Conservation (phyloP, 176 grass and related monocot species). For the Juncus inflexus region DNA sequence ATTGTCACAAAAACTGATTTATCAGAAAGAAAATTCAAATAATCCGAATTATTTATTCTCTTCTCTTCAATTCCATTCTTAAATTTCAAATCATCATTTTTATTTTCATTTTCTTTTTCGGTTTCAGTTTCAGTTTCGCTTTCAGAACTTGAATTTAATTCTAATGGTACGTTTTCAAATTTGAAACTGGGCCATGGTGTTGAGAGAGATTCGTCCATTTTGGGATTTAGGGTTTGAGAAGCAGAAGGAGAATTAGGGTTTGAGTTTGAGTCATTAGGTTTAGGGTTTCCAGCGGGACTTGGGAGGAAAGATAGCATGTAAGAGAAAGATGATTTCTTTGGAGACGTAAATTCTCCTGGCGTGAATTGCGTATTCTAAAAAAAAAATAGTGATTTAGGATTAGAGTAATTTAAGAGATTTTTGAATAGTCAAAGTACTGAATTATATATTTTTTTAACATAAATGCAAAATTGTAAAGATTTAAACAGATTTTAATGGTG, state of each 20-base stretch:
- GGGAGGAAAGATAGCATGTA: slow-evolving; percentile 52
- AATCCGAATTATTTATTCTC: slow-evolving; percentile 30
- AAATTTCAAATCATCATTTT: slow-evolving; percentile 13
- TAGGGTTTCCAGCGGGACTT: slow-evolving; percentile 24
- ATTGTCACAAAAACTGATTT: slow-evolving; percentile 67
- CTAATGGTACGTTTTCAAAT: slow-evolving; percentile 37
- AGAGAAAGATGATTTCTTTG: slow-evolving; percentile 45
- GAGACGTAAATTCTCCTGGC: slow-evolving; percentile 37
- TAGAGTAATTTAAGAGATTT: neutral
- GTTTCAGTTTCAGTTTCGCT: slow-evolving; percentile 46
- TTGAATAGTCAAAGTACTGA: no score
- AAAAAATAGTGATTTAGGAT: slow-evolving; percentile 8
- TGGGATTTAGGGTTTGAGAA: slow-evolving; percentile 27
- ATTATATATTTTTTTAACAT: neutral
- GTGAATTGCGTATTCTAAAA: slow-evolving; percentile 43
- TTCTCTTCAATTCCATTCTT: slow-evolving; percentile 36
- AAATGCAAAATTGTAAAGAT: neutral
- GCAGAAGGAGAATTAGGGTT: slow-evolving; percentile 8
- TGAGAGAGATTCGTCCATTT: slow-evolving; percentile 44
- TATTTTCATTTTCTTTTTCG: slow-evolving; percentile 25
- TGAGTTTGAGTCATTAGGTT: slow-evolving; percentile 26
- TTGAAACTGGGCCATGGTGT: slow-evolving; percentile 39
- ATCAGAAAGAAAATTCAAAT: slow-evolving; percentile 51
- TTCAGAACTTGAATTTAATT: slow-evolving; percentile 39
- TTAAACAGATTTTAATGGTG: slow-evolving; percentile 6